A percentile compares a stretch with the other conserved stretches of the same genome.
phyloP scores from a whole-genome alignment of 345 rosid genomes.

The Geranium rotundifolium region DNA sequence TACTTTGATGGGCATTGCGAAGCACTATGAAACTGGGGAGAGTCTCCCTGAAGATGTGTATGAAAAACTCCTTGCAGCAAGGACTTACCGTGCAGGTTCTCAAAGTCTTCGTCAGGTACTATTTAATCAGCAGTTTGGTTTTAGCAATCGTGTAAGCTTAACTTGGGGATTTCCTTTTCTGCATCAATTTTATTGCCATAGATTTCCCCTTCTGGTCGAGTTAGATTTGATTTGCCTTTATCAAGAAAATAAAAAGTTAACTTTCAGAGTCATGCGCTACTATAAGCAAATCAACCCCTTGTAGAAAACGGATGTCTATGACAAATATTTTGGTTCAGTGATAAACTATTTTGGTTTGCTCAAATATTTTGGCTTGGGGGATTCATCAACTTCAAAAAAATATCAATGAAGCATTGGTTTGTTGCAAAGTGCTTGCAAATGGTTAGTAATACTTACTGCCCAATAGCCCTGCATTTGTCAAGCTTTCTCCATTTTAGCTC shows the following conservation, averaged over 20 bases:
- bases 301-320: background rate
- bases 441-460: too few species aligned
- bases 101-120: constrained; percentile 75
- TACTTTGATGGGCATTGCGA: constrained; percentile 86
- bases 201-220: background rate
- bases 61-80: constrained; percentile 76
- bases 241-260: too few species aligned
- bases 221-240: too few species aligned
- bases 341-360: background rate
- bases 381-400: too few species aligned
- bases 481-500: too few species aligned
- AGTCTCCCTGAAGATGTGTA: constrained; percentile 78
- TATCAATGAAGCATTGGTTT: background rate
- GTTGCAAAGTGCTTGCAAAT: too few species aligned
- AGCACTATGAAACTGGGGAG: constrained; percentile 79
- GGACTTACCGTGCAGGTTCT: constrained; percentile 84
- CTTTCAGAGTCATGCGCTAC: background rate
- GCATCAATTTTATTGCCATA: background rate
- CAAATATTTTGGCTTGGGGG: background rate
- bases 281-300: background rate
- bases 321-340: background rate
- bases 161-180: background rate
- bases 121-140: background rate
- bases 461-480: too few species aligned
- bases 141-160: background rate